Conservation (phyloP, 2,329 filamentous ascomycete species). For the Berkeleyomyces basicola region DNA sequence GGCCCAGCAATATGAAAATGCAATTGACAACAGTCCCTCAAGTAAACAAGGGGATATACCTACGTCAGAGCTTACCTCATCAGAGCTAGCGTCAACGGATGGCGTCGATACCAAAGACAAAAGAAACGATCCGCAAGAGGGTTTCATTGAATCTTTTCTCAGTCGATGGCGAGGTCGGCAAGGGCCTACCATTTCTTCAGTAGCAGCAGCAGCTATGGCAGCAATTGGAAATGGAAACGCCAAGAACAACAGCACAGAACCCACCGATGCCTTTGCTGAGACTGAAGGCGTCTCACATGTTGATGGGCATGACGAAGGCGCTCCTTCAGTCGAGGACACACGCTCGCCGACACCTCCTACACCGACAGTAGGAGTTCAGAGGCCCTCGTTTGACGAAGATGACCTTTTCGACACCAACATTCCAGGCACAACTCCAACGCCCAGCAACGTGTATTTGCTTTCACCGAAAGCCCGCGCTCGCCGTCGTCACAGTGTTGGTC, state of each 20-base stretch:
- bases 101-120: background rate
- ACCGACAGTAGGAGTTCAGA: background rate
- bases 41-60: background rate
- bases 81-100: background rate
- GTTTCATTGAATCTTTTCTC: conserved; percentile 3
- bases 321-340: background rate
- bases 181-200: background rate
- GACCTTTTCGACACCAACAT: background rate
- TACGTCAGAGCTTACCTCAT: background rate
- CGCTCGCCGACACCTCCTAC: background rate
- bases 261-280: background rate
- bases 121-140: background rate
- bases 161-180: conserved; percentile 3
- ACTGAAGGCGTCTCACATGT: background rate
- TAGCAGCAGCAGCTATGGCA: conserved; percentile 5
- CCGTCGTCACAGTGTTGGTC: background rate
- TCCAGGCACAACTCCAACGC: background rate
- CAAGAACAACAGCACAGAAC: background rate
- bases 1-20: background rate
- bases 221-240: background rate
- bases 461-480: background rate
- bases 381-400: background rate
- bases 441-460: background rate
- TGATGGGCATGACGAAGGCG: background rate
- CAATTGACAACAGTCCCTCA: background rate